Conservation (phyloP, 2,329 filamentous ascomycete species). For the Sporothrix phasma region DNA sequence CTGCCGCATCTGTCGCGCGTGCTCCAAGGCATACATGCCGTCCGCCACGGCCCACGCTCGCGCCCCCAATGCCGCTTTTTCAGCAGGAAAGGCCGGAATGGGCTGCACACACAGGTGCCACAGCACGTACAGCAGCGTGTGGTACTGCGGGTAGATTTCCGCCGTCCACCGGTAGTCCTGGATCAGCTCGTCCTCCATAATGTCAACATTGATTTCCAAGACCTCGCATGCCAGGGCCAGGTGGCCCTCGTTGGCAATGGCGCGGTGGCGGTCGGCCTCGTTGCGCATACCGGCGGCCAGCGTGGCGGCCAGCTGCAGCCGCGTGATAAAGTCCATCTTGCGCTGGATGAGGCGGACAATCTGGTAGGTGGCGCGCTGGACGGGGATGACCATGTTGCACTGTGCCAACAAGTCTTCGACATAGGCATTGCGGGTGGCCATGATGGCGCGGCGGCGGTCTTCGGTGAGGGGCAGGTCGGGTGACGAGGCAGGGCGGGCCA, state of each 20-base stretch:
- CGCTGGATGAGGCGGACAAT: conserved; percentile 20
- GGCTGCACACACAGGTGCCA: conserved; percentile 35
- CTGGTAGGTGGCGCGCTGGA: conserved; percentile 22
- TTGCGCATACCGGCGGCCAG: background rate
- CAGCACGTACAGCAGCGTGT: conserved; percentile 34
- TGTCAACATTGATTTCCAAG: conserved; percentile 26
- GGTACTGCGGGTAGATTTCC: conserved; percentile 33
- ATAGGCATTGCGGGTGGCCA: conserved; percentile 27
- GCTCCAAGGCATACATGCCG: conserved; percentile 16
- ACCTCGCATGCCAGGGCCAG: conserved; percentile 27
- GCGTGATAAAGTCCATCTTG: conserved; percentile 25
- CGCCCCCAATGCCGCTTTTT: conserved; percentile 17
- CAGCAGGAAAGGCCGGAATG: conserved; percentile 24
- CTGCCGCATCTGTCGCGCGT: conserved; percentile 13
- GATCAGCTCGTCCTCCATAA: conserved; percentile 30
- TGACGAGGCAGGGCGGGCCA: background rate
- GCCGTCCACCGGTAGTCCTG: conserved; percentile 30
- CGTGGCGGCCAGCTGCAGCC: conserved; percentile 19
- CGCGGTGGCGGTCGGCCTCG: background rate
- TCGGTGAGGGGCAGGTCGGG: conserved; percentile 10
- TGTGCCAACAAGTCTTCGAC: conserved; percentile 39
- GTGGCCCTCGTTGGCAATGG: conserved; percentile 17
- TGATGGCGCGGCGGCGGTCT: conserved; percentile 12
- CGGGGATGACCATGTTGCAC: conserved; percentile 41
- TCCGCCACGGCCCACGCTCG: conserved; percentile 28